Conservation (phyloP, 2,329 filamentous ascomycete genomes). For the Ascochyta fabae region DNA sequence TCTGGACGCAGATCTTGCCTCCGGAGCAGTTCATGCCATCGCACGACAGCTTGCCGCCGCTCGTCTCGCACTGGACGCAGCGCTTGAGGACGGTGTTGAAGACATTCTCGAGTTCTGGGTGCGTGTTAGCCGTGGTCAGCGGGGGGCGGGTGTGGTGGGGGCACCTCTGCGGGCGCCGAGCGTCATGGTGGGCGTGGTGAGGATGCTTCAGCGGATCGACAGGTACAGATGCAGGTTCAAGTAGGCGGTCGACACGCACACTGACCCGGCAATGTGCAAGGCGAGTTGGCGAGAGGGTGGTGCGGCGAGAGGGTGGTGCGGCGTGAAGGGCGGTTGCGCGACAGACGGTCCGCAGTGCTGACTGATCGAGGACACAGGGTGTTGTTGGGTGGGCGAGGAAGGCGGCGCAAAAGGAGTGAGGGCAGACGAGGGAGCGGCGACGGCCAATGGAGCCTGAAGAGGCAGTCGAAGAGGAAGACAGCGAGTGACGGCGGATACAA, state of each 20-base stretch:
- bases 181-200: constrained; percentile 11
- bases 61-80: constrained; percentile 63
- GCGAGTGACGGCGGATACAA: constrained; percentile 5
- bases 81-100: constrained; percentile 60
- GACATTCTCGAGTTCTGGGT: constrained; percentile 45
- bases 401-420: constrained; percentile 13
- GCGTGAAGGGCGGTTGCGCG: constrained; percentile 5
- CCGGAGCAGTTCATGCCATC: constrained; percentile 59
- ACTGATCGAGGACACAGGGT: constrained; percentile 2
- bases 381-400: neutral
- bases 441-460: constrained; percentile 16
- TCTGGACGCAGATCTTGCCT: constrained; percentile 65
- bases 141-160: neutral
- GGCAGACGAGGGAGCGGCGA: constrained; percentile 16
- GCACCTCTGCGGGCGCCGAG: constrained; percentile 18
- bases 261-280: constrained; percentile 5
- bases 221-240: neutral
- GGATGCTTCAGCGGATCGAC: constrained; percentile 1
- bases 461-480: constrained; percentile 14
- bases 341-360: constrained; percentile 9
- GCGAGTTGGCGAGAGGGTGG: constrained; percentile 6
- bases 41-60: constrained; percentile 58
- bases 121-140: constrained; percentile 16
- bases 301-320: neutral
- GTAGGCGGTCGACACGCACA: neutral